Evolutionary conservation across 352 stramenopile genomes (phyloP), one percentile per base, ranked within the genome.

Genomic region (Phytophthora fragariae): DNA sequence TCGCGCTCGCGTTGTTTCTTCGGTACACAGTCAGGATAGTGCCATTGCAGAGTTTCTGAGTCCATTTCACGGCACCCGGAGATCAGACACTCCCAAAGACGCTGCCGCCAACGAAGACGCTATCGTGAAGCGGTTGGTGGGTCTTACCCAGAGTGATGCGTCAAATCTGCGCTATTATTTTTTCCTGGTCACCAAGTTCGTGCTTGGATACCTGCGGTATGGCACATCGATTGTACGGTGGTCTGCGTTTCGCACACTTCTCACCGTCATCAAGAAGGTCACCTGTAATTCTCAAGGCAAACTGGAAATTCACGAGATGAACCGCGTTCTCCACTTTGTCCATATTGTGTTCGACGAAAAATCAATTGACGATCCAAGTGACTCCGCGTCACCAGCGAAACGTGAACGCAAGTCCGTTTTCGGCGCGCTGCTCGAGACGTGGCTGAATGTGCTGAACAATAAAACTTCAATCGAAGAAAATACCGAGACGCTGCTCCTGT

Each of bases 321-420:
- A 83, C 21, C 72, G 79, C 41, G 76, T 91, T 15, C 65, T 91
- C 5, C 73, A 89, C n/a, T 90, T 83, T 35, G 83, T 89, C 4
- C 66, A 86, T 10, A 52, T 91, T 35, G 76, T 84, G 15, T 91
- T 90, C 52, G 85, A 92, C 56, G 86, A 93, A 39, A 68, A 62
- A 1, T 77, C 72, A 9, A 75, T 86, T 29, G 66, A 80, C 47
- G 47, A 71, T 8, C 72, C 62, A 27, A 61, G 29, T 15, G 14
- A 35, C 31, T 73, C 50, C 15, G 46, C 53, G 17, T 44, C 39
- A 3, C 37, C 44, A 10, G 14, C 49, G n/a, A 66, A 49, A 6
- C 41, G 50, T 15, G 57, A 70, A 14, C 59, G 69, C 2, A 69
- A 66, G 14, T 81, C 80, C 5, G 73, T 88, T 15, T 81, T 87